Conservation (phyloP, 2,329 filamentous ascomycete species). For the Dactylellina drechsleri region DNA sequence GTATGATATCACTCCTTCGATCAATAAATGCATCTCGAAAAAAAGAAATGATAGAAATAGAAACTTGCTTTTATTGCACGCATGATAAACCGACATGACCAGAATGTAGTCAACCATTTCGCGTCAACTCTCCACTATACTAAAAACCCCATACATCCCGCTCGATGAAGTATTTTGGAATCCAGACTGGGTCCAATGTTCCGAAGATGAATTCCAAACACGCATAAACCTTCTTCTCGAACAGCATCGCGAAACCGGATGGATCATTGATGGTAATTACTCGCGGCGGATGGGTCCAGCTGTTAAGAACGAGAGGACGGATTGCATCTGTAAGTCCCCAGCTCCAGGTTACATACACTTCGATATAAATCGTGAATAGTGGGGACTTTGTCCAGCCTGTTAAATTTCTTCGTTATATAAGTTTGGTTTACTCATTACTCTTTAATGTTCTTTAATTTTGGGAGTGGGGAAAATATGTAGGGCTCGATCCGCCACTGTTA, state of each 20-base stretch:
- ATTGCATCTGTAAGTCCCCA: constrained; percentile 38
- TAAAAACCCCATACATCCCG: constrained; percentile 32
- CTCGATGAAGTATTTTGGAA: constrained; percentile 47
- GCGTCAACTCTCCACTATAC: constrained; percentile 19
- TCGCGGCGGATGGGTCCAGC: constrained; percentile 18
- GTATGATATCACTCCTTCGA: constrained; percentile 6
- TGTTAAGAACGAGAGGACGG: constrained; percentile 26
- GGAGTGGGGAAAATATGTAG: not conserved
- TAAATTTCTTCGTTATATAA: too few species aligned
- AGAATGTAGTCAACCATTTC: constrained; percentile 29
- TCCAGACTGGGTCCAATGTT: constrained; percentile 20
- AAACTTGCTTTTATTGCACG: too few species aligned
- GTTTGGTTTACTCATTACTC: too few species aligned
- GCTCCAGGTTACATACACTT: not conserved
- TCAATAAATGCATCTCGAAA: too few species aligned
- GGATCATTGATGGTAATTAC: constrained; percentile 49
- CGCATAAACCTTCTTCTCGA: constrained; percentile 22
- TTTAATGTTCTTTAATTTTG: too few species aligned
- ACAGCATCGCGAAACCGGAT: constrained; percentile 25
- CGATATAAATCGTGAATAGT: too few species aligned
- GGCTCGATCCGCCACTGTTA: constrained; percentile 37
- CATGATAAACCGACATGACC: too few species aligned
- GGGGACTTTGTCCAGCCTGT: too few species aligned
- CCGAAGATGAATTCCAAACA: constrained; percentile 41
- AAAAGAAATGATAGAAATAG: too few species aligned